Percentiles rank a stretch among this genome's conserved stretches.
Evolutionary conservation across 2,329 filamentous ascomycete genomes (phyloP).

Genomic region (Fusarium transvaalense): DNA sequence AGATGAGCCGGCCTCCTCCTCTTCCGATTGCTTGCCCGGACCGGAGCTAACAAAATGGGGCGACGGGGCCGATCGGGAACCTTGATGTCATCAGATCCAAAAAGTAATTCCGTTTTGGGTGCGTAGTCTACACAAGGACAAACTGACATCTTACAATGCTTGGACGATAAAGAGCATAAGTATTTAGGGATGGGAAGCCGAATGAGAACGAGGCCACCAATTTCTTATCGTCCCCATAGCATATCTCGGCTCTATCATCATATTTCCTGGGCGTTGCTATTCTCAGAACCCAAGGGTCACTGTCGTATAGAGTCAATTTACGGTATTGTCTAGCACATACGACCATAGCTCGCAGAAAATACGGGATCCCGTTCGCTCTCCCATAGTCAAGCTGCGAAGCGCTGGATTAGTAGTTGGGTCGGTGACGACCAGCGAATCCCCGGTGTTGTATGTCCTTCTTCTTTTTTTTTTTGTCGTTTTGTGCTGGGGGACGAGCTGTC

Average conservation of each 20-base stretch:
- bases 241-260: neutral
- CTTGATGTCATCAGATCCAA: conserved; percentile 19
- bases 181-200: neutral
- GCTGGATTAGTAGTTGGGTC: conserved; percentile 6
- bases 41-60: conserved; percentile 26
- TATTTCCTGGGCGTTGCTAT: neutral
- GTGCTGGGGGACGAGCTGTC: neutral
- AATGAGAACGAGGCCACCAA: neutral
- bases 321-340: neutral
- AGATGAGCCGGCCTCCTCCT: conserved; percentile 31
- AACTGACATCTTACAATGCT: neutral
- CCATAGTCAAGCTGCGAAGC: conserved; percentile 10
- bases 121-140: neutral
- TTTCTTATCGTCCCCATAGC: neutral
- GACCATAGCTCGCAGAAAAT: conserved; percentile 20
- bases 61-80: conserved; percentile 25
- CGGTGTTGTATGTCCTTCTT: conserved; percentile 13
- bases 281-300: neutral
- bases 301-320: neutral
- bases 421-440: conserved; percentile 16
- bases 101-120: conserved; percentile 9
- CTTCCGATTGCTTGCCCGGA: conserved; percentile 23
- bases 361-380: conserved; percentile 23
- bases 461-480: neutral
- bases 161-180: too few relatives aligned